Conservation (phyloP, 306 rosid genomes). For the Ochetophila trinervis region DNA sequence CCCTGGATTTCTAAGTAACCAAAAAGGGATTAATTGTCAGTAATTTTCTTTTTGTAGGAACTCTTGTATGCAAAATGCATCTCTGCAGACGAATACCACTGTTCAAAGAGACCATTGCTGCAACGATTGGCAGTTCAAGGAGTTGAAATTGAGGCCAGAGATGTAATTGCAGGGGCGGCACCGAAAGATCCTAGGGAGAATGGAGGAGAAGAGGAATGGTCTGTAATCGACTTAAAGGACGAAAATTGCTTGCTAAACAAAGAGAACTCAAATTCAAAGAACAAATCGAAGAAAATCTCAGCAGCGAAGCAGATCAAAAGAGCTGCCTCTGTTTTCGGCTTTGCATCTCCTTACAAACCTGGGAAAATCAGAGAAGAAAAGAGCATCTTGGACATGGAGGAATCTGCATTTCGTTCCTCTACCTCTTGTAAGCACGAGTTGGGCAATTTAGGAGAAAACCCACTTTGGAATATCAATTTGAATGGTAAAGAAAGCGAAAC, state of each 20-base stretch:
- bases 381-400: constrained; percentile 59
- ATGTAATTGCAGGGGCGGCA: constrained; percentile 46
- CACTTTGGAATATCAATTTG: constrained; percentile 35
- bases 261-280: constrained; percentile 50
- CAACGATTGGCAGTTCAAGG: constrained; percentile 82
- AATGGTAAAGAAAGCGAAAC: constrained; percentile 33
- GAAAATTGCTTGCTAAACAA: constrained; percentile 48
- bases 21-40: neutral
- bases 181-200: constrained; percentile 39
- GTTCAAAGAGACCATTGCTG: constrained; percentile 78
- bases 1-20: neutral
- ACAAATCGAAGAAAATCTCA: constrained; percentile 47
- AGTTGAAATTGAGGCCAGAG: constrained; percentile 69
- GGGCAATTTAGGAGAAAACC: constrained; percentile 31
- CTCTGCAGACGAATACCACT: constrained; percentile 76
- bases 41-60: constrained; percentile 46
- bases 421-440: constrained; percentile 20
- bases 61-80: constrained; percentile 82
- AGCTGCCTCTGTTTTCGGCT: constrained; percentile 69
- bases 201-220: constrained; percentile 71
- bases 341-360: constrained; percentile 46
- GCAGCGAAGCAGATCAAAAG: constrained; percentile 75
- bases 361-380: constrained; percentile 52
- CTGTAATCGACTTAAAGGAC: constrained; percentile 79
- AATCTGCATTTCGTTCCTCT: constrained; percentile 20